phyloP scores from a whole-genome alignment of 2,329 filamentous ascomycete genomes.

The Sclerotinia minor region DNA sequence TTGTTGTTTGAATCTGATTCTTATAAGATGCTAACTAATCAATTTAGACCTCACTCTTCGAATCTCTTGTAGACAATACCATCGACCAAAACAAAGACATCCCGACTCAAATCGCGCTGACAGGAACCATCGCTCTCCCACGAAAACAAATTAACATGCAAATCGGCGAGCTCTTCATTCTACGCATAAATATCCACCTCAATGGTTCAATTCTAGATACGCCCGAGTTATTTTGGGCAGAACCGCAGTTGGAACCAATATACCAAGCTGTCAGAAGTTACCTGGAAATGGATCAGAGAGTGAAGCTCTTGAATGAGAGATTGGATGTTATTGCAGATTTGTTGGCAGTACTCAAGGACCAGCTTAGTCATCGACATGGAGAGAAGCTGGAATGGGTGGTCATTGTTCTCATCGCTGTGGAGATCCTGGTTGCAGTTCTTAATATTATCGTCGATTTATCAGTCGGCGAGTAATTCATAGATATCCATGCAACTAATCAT shows the following conservation, averaged over 20 bases:
- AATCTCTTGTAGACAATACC: constrained; percentile 90
- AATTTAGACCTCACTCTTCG: constrained; percentile 81
- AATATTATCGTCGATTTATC: constrained; percentile 96
- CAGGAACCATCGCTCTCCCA: constrained; percentile 86
- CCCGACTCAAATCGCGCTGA: constrained; percentile 86
- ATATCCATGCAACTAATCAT: neutral
- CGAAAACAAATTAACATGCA: constrained; percentile 98
- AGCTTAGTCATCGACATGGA: constrained; percentile 88
- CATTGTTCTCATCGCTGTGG: constrained; percentile 91
- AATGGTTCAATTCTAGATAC: constrained; percentile 96
- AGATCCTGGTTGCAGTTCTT: constrained; percentile 87
- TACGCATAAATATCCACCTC: constrained; percentile 96
- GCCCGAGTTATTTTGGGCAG: constrained; percentile 97
- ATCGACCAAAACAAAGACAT: constrained; percentile 93
- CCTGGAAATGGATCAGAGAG: constrained; percentile 96
- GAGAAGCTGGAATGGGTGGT: constrained; percentile 92
- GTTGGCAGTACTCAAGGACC: constrained; percentile 90
- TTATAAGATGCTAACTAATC: constrained; percentile 12
- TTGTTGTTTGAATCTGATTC: constrained; percentile 25
- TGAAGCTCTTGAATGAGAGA: constrained; percentile 83
- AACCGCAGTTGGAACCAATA: constrained; percentile 93
- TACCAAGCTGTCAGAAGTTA: constrained; percentile 96
- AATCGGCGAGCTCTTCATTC: constrained; percentile 95
- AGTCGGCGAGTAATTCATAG: constrained; percentile 50
- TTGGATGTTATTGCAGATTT: constrained; percentile 92